phyloP scores from a whole-genome alignment of 169 alveolate genomes.

The Perkinsus chesapeaki region DNA sequence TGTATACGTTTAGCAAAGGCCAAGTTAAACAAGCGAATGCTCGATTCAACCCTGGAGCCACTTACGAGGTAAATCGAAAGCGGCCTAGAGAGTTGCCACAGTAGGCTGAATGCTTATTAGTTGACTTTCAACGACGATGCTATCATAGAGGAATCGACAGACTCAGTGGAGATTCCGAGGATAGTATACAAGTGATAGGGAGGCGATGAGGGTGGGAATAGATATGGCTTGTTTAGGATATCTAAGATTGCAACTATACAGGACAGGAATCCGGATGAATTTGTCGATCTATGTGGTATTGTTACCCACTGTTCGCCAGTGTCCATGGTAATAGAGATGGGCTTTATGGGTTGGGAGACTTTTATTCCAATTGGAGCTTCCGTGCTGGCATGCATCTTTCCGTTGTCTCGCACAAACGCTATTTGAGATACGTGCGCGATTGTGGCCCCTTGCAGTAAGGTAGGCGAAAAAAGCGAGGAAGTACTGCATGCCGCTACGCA shows the following conservation, averaged over 20 bases:
- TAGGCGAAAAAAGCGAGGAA: too few species aligned
- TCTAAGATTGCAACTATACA: background rate
- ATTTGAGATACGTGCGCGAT: too few species aligned
- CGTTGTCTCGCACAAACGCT: too few species aligned
- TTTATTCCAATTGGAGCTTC: too few species aligned
- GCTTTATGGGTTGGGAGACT: too few species aligned
- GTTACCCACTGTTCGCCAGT: background rate
- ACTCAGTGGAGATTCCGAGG: background rate
- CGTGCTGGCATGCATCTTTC: too few species aligned
- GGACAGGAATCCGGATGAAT: background rate
- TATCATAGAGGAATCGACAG: background rate
- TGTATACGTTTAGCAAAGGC: constrained; percentile 31
- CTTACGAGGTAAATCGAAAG: background rate
- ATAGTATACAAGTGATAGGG: background rate
- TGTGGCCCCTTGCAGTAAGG: too few species aligned
- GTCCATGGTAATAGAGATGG: background rate
- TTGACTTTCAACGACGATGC: background rate
- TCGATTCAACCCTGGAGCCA: constrained; percentile 16
- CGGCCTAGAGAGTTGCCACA: background rate
- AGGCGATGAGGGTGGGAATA: background rate
- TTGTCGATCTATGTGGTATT: background rate
- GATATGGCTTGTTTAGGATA: background rate
- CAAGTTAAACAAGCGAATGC: constrained; percentile 36
- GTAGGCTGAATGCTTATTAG: too few species aligned
- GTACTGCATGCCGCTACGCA: too few species aligned